Evolutionary conservation across 495 filamentous ascomycete species (phyloP), one percentile per base, ranked within the genome.

Genomic region (Hypoxylon cercidicola): DNA sequence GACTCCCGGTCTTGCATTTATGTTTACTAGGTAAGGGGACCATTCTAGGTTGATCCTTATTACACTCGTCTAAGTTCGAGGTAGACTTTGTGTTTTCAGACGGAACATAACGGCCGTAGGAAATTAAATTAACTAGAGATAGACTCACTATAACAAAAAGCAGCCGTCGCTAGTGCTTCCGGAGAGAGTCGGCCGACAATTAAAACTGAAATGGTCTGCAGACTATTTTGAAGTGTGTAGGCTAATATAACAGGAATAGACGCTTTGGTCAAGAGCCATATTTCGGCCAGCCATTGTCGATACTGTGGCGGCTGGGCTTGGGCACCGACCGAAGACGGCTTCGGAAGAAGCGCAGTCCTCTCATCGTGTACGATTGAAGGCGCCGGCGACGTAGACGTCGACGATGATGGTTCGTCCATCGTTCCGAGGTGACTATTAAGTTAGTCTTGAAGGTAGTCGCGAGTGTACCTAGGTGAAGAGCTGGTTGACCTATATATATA

Each of bases 211-310:
- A 90, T 72, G 0, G 93, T 96, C 74, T 97, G 93, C 0, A 97
- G 80, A 13, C 90, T 93, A 74, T 93, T 97, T 71, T 97, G 93
- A 5, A 97, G 83, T 0, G 89, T 88, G 74, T 97, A 97, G 50
- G 93, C 93, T 3, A 97, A 74, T 67, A 97, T 94, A 2, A 97
- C 91, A 0, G 93, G 93, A 2, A 90, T 74, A 0, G 92, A 90
- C 13, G 84, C 84, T 64, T 84, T 87, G 11, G 91, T 74, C 18
- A 96, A 79, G 15, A 89, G 72, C 75, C 83, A 83, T 64, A 93
- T 88, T 72, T 97, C 93, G 1, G 75, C 63, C 9, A 91, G 71
- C 55, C 78, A 79, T 68, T 66, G 55, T 21, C 57, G 41, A 55
- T 72, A 66, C 30, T 40, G 35, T 7, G 62, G 67, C 4, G 28